A percentile compares a stretch with the other conserved stretches of the same genome.
Evolutionary conservation across 2,329 filamentous ascomycete species (phyloP).

Genomic region (Aspergillus jensenii): DNA sequence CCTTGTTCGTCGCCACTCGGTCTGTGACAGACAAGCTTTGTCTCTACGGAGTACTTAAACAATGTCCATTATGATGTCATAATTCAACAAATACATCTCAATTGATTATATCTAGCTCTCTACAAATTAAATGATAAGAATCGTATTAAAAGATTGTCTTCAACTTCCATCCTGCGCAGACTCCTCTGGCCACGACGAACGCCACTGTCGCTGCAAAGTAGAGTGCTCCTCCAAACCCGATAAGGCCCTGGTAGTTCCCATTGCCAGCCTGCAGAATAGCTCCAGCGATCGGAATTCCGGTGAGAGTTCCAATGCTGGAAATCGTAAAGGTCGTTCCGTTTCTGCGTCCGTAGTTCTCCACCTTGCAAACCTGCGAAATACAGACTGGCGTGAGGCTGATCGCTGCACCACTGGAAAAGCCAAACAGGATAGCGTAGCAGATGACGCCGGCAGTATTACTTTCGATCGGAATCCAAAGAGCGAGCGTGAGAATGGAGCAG

Average conservation of each 20-base stretch:
- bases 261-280: constrained; percentile 14
- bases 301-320: constrained; percentile 23
- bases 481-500: constrained; percentile 21
- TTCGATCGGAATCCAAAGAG: constrained; percentile 23
- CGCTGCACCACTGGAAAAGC: constrained; percentile 26
- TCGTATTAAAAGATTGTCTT: constrained; percentile 15
- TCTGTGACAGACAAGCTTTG: too few relatives aligned
- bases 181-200: constrained; percentile 24
- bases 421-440: constrained; percentile 21
- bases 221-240: constrained; percentile 22
- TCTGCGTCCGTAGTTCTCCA: constrained; percentile 26
- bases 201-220: constrained; percentile 25
- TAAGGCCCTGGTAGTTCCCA: constrained; percentile 14
- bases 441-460: constrained; percentile 22
- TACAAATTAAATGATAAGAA: not conserved
- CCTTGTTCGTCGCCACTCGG: too few relatives aligned
- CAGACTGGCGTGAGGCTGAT: constrained; percentile 34
- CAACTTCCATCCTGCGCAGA: constrained; percentile 24
- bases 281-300: constrained; percentile 27
- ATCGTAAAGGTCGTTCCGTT: constrained; percentile 27
- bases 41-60: too few relatives aligned
- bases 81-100: too few relatives aligned
- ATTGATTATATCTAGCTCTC: too few relatives aligned
- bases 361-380: constrained; percentile 30
- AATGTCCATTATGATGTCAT: too few relatives aligned